These are phyloP conservation scores for Nannizziopsis barbatae DNA, from an alignment of 2,329 filamentous ascomycete genomes.

Conservation along the genomic window DNA sequence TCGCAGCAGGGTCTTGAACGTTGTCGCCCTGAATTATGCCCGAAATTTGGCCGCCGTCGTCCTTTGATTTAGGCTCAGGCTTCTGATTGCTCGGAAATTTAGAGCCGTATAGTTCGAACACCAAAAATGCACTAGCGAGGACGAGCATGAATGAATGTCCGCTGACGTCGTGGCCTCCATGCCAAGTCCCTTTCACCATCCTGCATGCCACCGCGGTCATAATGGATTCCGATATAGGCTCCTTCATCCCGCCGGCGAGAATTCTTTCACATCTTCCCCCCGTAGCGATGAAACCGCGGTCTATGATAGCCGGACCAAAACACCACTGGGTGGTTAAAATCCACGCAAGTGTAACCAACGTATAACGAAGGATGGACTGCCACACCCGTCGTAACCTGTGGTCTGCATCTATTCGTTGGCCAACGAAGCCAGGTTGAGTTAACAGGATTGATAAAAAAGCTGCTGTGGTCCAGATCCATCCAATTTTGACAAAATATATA, in stretches of 20 bases:
- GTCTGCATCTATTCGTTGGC: constrained; percentile 28
- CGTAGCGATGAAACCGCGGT: constrained; percentile 77
- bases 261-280: constrained; percentile 69
- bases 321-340: constrained; percentile 89
- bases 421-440: constrained; percentile 51
- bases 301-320: constrained; percentile 82
- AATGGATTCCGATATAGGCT: constrained; percentile 27
- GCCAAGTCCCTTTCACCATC: constrained; percentile 70
- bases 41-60: constrained; percentile 20
- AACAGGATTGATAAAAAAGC: constrained; percentile 61
- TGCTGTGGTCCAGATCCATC: constrained; percentile 80
- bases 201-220: constrained; percentile 73
- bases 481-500: constrained; percentile 81
- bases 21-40: constrained; percentile 20
- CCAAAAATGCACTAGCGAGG: constrained; percentile 66
- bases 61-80: constrained; percentile 33
- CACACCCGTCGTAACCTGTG: constrained; percentile 37
- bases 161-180: constrained; percentile 89
- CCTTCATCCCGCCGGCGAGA: constrained; percentile 35
- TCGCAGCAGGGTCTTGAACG: constrained; percentile 45
- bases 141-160: constrained; percentile 92
- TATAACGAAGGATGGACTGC: constrained; percentile 58
- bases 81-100: constrained; percentile 56
- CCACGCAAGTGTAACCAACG: constrained; percentile 65
- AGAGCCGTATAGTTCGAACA: constrained; percentile 64